phyloP scores from a whole-genome alignment of 2,329 filamentous ascomycete species.

The Cordyceps farinosa region DNA sequence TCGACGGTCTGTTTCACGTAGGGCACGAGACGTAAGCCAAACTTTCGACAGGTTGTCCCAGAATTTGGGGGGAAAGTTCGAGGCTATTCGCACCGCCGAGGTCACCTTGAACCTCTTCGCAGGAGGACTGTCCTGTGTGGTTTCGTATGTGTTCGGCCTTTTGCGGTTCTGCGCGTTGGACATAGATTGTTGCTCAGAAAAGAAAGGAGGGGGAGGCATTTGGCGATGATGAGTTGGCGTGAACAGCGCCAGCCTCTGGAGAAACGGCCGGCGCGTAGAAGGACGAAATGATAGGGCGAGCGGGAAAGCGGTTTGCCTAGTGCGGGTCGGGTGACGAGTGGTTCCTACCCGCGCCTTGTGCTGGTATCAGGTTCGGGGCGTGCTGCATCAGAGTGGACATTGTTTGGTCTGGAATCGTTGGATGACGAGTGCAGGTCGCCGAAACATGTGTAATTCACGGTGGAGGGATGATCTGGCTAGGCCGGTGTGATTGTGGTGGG shows the following conservation, averaged over 20 bases:
- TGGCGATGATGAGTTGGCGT: neutral
- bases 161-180: neutral
- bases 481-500: no score
- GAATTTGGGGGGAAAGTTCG: slow-evolving; percentile 22
- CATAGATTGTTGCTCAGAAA: neutral
- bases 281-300: slow-evolving; percentile 7
- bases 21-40: slow-evolving; percentile 25
- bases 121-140: neutral
- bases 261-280: neutral
- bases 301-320: neutral
- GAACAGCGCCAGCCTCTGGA: neutral
- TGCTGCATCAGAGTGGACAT: slow-evolving; percentile 13
- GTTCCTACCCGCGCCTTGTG: neutral
- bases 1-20: slow-evolving; percentile 28
- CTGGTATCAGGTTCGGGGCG: slow-evolving; percentile 17
- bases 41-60: slow-evolving; percentile 26
- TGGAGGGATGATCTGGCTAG: no score
- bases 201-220: slow-evolving; percentile 1
- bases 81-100: neutral
- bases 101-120: neutral
- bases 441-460: no score
- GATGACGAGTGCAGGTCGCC: no score
- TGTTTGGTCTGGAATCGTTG: neutral
- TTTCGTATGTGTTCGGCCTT: neutral
- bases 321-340: neutral